A percentile compares a stretch with the other conserved stretches of the same genome.
phyloP scores from a whole-genome alignment of 495 filamentous ascomycete genomes.

The Xylaria grammica region DNA sequence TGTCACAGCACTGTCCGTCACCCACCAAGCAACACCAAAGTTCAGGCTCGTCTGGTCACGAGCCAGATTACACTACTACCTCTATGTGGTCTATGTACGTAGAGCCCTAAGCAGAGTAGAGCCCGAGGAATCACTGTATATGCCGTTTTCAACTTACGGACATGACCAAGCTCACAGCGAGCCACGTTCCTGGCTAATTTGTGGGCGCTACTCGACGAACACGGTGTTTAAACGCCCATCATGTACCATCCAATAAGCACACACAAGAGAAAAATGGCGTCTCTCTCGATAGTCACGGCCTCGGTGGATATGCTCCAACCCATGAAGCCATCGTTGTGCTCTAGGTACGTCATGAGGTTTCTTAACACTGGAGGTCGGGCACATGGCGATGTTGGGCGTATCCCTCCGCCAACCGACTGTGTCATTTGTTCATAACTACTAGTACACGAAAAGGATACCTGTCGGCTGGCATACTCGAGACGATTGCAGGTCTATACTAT shows the following conservation, averaged over 20 bases:
- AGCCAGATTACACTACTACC: no score
- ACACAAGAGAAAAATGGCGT: background rate
- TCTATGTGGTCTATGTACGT: no score
- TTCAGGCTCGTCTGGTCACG: background rate
- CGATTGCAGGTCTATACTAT: background rate
- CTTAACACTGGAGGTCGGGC: no score
- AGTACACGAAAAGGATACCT: background rate
- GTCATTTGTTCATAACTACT: background rate
- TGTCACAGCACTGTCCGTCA: slow-evolving; percentile 2
- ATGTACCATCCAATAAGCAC: background rate
- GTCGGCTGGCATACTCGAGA: background rate
- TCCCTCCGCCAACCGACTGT: background rate
- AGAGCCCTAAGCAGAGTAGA: no score
- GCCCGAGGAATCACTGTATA: background rate
- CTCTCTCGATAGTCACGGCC: background rate
- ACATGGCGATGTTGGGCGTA: no score
- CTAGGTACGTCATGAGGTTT: no score
- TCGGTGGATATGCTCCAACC: background rate
- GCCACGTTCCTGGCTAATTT: slow-evolving; percentile 21
- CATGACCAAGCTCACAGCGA: slow-evolving; percentile 18
- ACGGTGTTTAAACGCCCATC: slow-evolving; percentile 11
- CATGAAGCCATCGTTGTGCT: no score
- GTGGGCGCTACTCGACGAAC: slow-evolving; percentile 11
- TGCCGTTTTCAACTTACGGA: slow-evolving; percentile 19
- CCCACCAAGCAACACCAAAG: background rate